Percentiles rank a stretch among this genome's conserved stretches.
phyloP scores from a whole-genome alignment of 2,329 filamentous ascomycete species.

The Colletotrichum nymphaeae region DNA sequence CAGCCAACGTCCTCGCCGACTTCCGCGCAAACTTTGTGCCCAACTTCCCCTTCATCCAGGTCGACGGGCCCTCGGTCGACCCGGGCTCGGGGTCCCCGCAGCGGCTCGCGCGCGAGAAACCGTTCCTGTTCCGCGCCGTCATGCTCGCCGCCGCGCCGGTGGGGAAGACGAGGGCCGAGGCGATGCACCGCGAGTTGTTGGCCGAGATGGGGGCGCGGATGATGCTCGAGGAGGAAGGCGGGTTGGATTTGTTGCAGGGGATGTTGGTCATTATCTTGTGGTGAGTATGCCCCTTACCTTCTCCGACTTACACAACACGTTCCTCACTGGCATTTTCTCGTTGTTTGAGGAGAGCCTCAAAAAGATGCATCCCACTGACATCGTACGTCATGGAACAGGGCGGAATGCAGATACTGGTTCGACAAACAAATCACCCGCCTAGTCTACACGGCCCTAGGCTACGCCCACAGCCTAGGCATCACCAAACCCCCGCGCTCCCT shows the following conservation, averaged over 20 bases:
- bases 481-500: constrained; percentile 38
- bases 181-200: constrained; percentile 54
- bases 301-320: no score
- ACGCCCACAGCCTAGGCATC: constrained; percentile 54
- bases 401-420: constrained; percentile 47
- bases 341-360: no score
- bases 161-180: constrained; percentile 43
- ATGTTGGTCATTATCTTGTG: constrained; percentile 58
- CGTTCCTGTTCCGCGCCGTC: constrained; percentile 51
- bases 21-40: constrained; percentile 48
- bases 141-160: constrained; percentile 50
- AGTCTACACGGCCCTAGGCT: constrained; percentile 53
- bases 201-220: constrained; percentile 55
- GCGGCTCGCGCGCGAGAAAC: constrained; percentile 46
- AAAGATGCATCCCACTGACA: background rate
- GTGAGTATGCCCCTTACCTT: constrained; percentile 40
- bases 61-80: constrained; percentile 31
- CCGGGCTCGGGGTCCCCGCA: constrained; percentile 40
- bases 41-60: constrained; percentile 54
- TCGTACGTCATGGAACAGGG: constrained; percentile 41
- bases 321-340: no score
- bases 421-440: constrained; percentile 50
- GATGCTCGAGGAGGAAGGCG: constrained; percentile 52
- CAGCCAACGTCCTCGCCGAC: constrained; percentile 46
- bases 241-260: constrained; percentile 58